These are phyloP conservation scores for Mycena sp. DNA, from an alignment of 1,284 basidiomycete genomes.

Conservation along the genomic window DNA sequence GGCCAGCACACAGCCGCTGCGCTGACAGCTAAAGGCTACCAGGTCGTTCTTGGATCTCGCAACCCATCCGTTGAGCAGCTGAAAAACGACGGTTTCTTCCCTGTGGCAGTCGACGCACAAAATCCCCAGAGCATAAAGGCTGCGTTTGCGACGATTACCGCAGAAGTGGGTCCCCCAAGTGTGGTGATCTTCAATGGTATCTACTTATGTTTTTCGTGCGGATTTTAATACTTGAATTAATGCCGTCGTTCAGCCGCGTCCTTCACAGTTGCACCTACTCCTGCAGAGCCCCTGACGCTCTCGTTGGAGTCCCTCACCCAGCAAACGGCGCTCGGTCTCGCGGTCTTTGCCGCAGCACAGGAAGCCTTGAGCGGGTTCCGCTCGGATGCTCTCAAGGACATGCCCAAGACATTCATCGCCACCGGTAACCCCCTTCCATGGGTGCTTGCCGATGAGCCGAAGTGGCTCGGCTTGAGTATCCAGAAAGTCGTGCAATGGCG, in stretches of 20 bases:
- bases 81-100: constrained; percentile 31
- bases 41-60: constrained; percentile 21
- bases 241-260: too few relatives aligned
- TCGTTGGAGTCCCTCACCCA: too few relatives aligned
- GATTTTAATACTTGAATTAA: too few relatives aligned
- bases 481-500: background rate
- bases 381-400: background rate
- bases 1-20: constrained; percentile 16
- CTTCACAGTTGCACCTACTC: too few relatives aligned
- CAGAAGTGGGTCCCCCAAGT: constrained; percentile 39
- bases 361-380: background rate
- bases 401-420: background rate
- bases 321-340: background rate
- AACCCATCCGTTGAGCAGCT: constrained; percentile 1
- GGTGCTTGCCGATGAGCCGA: background rate
- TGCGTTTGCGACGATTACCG: constrained; percentile 36
- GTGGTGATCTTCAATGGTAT: constrained; percentile 43
- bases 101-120: constrained; percentile 35
- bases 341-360: background rate
- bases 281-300: too few relatives aligned
- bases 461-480: background rate
- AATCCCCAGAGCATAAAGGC: constrained; percentile 32
- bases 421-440: background rate
- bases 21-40: constrained; percentile 19
- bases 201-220: too few relatives aligned